phyloP scores from a whole-genome alignment of 192 early-diverging fungal species.

The Linnemannia elongata region DNA sequence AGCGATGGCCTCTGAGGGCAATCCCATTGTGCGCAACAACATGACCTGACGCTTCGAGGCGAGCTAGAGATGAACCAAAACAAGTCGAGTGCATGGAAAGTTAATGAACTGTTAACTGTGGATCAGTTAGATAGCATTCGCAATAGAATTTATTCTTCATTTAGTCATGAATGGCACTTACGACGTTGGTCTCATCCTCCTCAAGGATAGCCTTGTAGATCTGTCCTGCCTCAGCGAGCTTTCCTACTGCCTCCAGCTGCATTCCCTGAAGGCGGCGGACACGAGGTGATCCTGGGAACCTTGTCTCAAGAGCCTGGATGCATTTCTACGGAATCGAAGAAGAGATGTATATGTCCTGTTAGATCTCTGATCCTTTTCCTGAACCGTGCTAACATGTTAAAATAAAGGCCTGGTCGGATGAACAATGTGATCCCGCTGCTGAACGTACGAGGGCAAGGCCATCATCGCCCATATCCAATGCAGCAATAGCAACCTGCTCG shows the following conservation, averaged over 20 bases:
- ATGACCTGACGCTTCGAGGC: conserved; percentile 86
- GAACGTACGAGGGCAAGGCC: conserved; percentile 67
- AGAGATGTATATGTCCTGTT: neutral
- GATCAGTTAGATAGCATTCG: neutral
- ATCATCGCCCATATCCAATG: conserved; percentile 83
- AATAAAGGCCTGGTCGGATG: no score
- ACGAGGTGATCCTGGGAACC: conserved; percentile 79
- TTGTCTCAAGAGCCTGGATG: conserved; percentile 69
- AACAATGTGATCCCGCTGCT: neutral
- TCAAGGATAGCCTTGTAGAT: conserved; percentile 84
- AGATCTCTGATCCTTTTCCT: neutral
- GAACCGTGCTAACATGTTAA: neutral
- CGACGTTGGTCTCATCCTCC: conserved; percentile 84
- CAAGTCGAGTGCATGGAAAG: neutral
- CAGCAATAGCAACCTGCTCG: conserved; percentile 88
- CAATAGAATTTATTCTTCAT: neutral
- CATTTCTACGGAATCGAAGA: conserved; percentile 56
- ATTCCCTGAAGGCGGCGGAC: conserved; percentile 83
- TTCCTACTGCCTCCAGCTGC: conserved; percentile 82
- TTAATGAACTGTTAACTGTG: neutral
- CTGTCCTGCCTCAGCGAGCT: conserved; percentile 73
- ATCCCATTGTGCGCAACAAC: conserved; percentile 75
- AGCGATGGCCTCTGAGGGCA: conserved; percentile 77
- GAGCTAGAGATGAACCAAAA: conserved; percentile 35
- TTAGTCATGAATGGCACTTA: conserved; percentile 27